Evolutionary conservation across 345 rosid species (phyloP).

Genomic region (Rubroshorea leprosula): DNA sequence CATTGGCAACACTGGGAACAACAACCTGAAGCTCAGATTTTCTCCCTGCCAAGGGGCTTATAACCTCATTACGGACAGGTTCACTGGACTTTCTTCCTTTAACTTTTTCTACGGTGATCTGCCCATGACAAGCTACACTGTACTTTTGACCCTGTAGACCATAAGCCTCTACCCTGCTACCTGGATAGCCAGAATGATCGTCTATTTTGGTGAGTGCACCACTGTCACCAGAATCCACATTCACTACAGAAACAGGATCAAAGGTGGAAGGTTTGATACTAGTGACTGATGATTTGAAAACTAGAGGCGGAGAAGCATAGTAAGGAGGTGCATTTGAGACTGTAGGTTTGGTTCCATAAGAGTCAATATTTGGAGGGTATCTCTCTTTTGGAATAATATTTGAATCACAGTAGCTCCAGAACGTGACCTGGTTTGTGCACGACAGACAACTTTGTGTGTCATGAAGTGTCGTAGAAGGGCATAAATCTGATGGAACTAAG

Average conservation of each 20-base stretch:
- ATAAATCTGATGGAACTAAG: neutral
- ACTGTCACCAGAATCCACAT: constrained; percentile 7
- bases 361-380: constrained; percentile 5
- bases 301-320: constrained; percentile 9
- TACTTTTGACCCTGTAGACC: constrained; percentile 5
- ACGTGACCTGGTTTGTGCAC: constrained; percentile 1
- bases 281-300: constrained; percentile 14
- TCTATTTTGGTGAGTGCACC: constrained; percentile 6
- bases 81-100: constrained; percentile 5
- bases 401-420: constrained; percentile 13
- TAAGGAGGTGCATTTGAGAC: constrained; percentile 8
- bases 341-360: constrained; percentile 12
- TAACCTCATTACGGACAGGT: constrained; percentile 4
- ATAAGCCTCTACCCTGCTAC: constrained; percentile 3
- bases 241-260: constrained; percentile 9
- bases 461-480: constrained; percentile 12
- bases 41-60: too few species aligned
- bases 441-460: constrained; percentile 9
- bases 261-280: constrained; percentile 5
- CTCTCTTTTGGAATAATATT: constrained; percentile 14
- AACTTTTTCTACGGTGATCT: constrained; percentile 8
- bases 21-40: constrained; percentile 18
- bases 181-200: neutral
- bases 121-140: constrained; percentile 12
- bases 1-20: constrained; percentile 11